Conservation (phyloP, 768 basidiomycete genomes). For the Phlebiopsis gigantea region DNA sequence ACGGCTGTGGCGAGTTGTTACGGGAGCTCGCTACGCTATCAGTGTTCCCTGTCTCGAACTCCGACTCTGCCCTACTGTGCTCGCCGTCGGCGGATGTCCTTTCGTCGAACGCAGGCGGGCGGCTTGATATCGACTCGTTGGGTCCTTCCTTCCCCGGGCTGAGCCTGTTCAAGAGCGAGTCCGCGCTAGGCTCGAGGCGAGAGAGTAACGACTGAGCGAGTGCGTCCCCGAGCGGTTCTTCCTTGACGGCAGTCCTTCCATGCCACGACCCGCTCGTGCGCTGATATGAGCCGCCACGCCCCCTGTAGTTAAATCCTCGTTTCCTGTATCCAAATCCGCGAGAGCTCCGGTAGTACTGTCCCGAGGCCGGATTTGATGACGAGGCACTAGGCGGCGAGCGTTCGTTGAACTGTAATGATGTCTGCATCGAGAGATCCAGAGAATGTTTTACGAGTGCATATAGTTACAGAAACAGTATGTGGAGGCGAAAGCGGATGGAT, state of each 20-base stretch:
- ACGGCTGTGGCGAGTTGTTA: background rate
- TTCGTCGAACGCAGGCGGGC: background rate
- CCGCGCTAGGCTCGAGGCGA: conserved; percentile 1
- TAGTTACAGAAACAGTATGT: too few relatives aligned
- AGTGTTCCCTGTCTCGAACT: background rate
- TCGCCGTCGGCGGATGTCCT: background rate
- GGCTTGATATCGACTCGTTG: too few relatives aligned
- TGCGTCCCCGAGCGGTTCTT: background rate
- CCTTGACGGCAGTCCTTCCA: background rate
- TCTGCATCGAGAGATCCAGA: background rate
- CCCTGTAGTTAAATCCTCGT: background rate
- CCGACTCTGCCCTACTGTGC: background rate
- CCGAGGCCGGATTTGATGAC: too few relatives aligned
- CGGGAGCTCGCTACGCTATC: conserved; percentile 1
- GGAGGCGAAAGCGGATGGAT: too few relatives aligned
- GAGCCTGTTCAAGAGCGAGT: conserved; percentile 1
- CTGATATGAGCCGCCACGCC: background rate
- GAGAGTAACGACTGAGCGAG: conserved; percentile 1
- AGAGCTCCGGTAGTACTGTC: background rate
- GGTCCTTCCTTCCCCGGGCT: background rate
- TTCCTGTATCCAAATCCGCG: background rate
- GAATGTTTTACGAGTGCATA: too few relatives aligned
- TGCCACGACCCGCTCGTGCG: background rate
- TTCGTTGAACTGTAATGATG: background rate
- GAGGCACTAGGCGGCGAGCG: background rate